A percentile compares a stretch with the other conserved stretches of the same genome.
These are phyloP conservation scores for Orychophragmus violaceus DNA, from an alignment of 345 rosid genomes.

Conservation along the genomic window DNA sequence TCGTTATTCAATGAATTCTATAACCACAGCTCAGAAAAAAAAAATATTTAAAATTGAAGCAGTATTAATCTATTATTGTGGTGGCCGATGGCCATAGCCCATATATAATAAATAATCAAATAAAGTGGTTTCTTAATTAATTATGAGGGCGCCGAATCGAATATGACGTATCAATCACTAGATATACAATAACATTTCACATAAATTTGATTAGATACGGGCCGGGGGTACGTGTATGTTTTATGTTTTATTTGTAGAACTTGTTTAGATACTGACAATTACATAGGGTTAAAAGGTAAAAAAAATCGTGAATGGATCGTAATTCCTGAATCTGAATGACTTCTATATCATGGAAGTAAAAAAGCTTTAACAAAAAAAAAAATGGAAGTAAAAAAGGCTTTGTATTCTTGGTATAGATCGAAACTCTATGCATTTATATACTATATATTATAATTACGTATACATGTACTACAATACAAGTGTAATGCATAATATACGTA, in stretches of 20 bases:
- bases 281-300: too few species aligned
- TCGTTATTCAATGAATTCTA: constrained; percentile 15
- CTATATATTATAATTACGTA: not conserved
- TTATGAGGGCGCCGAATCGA: constrained; percentile 26
- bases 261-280: too few species aligned
- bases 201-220: too few species aligned
- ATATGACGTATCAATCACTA: constrained; percentile 20
- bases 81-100: constrained; percentile 15
- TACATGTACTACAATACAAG: not conserved
- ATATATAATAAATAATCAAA: constrained; percentile 4
- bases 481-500: not conserved
- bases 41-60: not conserved
- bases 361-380: too few species aligned
- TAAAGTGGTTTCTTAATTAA: constrained; percentile 12
- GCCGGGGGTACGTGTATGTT: constrained; percentile 14
- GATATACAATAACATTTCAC: not conserved
- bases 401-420: too few species aligned
- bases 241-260: too few species aligned
- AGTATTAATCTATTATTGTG: constrained; percentile 8
- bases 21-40: not conserved
- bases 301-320: too few species aligned
- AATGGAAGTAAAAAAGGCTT: too few species aligned
- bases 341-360: too few species aligned
- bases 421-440: too few species aligned
- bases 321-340: too few species aligned